These are phyloP conservation scores for Coniochaeta sp. DNA, from an alignment of 2,329 filamentous ascomycete species.

Conservation along the genomic window DNA sequence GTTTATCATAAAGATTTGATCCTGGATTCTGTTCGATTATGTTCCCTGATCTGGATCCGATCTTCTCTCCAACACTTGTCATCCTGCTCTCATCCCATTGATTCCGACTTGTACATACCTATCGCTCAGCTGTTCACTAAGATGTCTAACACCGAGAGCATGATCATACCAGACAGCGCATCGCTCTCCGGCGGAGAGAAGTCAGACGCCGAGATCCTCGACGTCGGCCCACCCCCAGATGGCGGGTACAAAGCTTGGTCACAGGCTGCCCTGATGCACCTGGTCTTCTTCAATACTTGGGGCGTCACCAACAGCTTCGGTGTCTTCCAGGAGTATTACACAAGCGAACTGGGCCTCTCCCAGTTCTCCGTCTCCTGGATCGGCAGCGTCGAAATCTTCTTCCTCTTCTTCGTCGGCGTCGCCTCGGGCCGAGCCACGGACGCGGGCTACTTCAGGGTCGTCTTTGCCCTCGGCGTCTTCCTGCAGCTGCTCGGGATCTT, in stretches of 20 bases:
- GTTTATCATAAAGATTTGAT: no score
- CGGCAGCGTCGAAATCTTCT: background rate
- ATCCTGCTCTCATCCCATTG: no score
- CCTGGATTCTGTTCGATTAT: no score
- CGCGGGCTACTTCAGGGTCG: background rate
- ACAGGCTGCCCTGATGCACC: background rate
- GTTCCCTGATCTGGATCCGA: no score
- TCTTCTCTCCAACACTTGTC: no score
- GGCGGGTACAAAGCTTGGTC: background rate
- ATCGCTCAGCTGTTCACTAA: no score
- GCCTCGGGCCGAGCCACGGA: background rate
- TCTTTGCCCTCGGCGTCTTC: slow-evolving; percentile 35
- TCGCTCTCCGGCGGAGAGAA: background rate
- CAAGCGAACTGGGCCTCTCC: background rate
- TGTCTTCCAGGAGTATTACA: background rate
- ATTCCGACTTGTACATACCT: no score
- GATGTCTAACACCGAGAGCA: no score
- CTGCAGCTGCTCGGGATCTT: slow-evolving; percentile 52
- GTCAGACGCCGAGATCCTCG: background rate
- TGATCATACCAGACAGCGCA: background rate
- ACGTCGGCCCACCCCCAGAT: background rate
- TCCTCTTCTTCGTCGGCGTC: slow-evolving; percentile 2
- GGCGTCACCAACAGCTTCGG: background rate
- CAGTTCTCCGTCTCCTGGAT: background rate
- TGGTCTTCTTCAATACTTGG: slow-evolving; percentile 1